Conservation (phyloP, 2,329 filamentous ascomycete species). For the Arthrobotrys entomopaga region DNA sequence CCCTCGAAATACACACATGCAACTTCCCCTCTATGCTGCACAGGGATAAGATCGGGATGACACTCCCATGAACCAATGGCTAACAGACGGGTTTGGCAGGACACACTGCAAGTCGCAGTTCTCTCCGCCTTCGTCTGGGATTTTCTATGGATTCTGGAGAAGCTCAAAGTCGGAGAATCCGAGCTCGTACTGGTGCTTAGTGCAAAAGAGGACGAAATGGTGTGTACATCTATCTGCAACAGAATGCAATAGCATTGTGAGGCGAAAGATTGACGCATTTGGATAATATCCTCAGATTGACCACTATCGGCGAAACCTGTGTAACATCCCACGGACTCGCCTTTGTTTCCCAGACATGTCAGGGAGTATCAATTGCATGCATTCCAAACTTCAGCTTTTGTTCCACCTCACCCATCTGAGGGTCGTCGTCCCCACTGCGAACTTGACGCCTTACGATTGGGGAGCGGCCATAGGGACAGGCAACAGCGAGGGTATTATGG, state of each 20-base stretch:
- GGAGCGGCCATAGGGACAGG: conserved; percentile 69
- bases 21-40: not conserved
- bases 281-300: conserved; percentile 60
- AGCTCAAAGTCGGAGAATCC: conserved; percentile 70
- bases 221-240: conserved; percentile 58
- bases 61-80: no score
- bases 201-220: conserved; percentile 66
- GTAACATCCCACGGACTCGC: conserved; percentile 68
- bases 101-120: conserved; percentile 77
- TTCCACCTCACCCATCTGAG: conserved; percentile 78
- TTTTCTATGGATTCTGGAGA: conserved; percentile 78
- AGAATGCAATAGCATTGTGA: conserved; percentile 27
- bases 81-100: conserved; percentile 53
- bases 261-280: conserved; percentile 42
- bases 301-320: conserved; percentile 62
- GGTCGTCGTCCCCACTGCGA: conserved; percentile 86
- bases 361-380: conserved; percentile 78
- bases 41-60: no score
- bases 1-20: conserved; percentile 6
- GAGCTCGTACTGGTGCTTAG: conserved; percentile 71
- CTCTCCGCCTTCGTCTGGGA: conserved; percentile 91
- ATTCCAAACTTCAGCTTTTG: conserved; percentile 93
- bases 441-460: conserved; percentile 88
- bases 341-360: conserved; percentile 85
- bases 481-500: conserved; percentile 72